Conservation (phyloP, 1,139 yeast genomes). For the Kodamaea anthophila region DNA sequence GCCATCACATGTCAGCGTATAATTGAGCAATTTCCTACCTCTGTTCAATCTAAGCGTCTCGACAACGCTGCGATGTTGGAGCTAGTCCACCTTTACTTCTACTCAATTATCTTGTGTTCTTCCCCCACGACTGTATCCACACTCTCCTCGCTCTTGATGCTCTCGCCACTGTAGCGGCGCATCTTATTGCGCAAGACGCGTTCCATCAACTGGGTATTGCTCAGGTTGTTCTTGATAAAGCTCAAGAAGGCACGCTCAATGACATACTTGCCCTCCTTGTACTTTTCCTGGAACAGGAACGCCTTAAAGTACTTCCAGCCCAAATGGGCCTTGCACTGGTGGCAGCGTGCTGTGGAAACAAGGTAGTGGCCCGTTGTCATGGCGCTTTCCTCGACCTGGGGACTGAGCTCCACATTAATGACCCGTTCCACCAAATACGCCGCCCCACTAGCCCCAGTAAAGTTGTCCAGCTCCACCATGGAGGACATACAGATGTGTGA, state of each 20-base stretch:
- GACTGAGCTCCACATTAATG: slow-evolving; percentile 35
- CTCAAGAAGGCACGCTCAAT: slow-evolving; percentile 44
- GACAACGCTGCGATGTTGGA: too few species aligned
- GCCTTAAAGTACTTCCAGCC: slow-evolving; percentile 81
- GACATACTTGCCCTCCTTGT: slow-evolving; percentile 76
- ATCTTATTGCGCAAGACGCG: slow-evolving; percentile 24
- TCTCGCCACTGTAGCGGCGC: too few species aligned
- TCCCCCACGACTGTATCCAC: too few species aligned
- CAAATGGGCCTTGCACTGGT: slow-evolving; percentile 52
- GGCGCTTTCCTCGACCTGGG: slow-evolving; percentile 26
- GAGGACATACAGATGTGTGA: slow-evolving; percentile 46
- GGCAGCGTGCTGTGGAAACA: slow-evolving; percentile 60
- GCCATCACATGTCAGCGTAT: too few species aligned
- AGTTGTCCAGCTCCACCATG: slow-evolving; percentile 44
- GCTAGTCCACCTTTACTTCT: too few species aligned
- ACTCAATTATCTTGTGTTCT: too few species aligned
- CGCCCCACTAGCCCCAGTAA: slow-evolving; percentile 47
- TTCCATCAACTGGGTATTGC: slow-evolving; percentile 19
- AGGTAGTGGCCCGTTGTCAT: slow-evolving; percentile 72
- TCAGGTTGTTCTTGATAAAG: slow-evolving; percentile 12
- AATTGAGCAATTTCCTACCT: too few species aligned
- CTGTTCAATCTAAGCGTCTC: too few species aligned
- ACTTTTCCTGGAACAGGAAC: slow-evolving; percentile 47
- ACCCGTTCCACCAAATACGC: slow-evolving; percentile 47
- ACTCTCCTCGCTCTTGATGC: too few species aligned